Base-by-base conservation (phyloP, 176 grass and related monocot genomes). In the Saccharum spontaneum region DNA sequence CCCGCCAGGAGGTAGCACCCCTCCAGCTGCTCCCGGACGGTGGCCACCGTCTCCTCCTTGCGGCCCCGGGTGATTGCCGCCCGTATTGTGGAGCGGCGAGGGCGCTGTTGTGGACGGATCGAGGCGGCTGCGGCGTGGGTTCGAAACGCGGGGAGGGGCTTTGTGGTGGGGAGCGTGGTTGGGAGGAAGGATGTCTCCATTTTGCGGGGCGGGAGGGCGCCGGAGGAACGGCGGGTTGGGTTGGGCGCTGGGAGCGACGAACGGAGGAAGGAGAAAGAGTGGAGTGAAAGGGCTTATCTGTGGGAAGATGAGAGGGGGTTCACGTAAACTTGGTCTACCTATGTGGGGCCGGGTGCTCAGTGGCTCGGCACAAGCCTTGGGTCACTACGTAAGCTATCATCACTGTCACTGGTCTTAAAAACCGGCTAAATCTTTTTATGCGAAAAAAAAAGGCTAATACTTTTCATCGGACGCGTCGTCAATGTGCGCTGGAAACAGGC, bases 1-100 rank as follows among this genome's bases (percentile, higher is more conserved):
- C 96, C 93, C 5, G 96, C 96, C 3, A 98, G 86, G 26, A 95
- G 89, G 81, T 94, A 91, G 85, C 96, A 98, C 34, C 92, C 89
- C 81, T 98, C 93, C 54, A 98, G 89, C 84, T 95, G 92, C 63
- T 84, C 90, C 30, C 91, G 91, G 71, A 98, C 91, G 34, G 61
- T 20, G 8, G 79, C 89, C 57, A 96, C 79, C 31, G 91, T 86
- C 77, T 85, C 90, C 83, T 98, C 96, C 69, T 92, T 89, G 80
- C 94, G 92, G 61, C 85, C 71, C 5, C 93, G 91, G 26, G 87
- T 87, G 83, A 94, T 89, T 52, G 88, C 92, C 57, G 96, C 89
- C 23, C 91, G 89, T 79, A 98, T 92, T 72, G 87, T 81, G 66
- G 85, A 73, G 52, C 84, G 52, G 45, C 88, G 86, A 13, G 78